Conservation (phyloP, 1,139 yeast species). For the Yamadazyma jaroonii region DNA sequence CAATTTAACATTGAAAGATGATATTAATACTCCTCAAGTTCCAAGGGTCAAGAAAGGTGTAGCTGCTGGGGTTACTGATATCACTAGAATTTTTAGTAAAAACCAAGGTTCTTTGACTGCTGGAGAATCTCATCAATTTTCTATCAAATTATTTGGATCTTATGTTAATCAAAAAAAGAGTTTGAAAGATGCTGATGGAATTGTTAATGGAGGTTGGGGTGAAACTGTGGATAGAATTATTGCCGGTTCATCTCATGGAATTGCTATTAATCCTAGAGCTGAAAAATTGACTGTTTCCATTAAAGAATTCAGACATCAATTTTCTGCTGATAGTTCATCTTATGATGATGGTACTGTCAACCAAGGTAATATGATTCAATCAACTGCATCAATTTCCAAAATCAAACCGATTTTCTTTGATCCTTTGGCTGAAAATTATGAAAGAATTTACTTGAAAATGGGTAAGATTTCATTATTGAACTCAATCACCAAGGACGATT, state of each 20-base stretch:
- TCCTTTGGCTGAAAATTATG: conserved; percentile 58
- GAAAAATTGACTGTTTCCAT: conserved; percentile 68
- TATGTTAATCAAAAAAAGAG: conserved; percentile 42
- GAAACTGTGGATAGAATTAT: conserved; percentile 78
- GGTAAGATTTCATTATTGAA: conserved; percentile 46
- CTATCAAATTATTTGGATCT: conserved; percentile 71
- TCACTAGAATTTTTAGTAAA: conserved; percentile 72
- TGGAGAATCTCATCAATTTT: conserved; percentile 69
- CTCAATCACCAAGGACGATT: conserved; percentile 32
- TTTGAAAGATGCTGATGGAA: conserved; percentile 17
- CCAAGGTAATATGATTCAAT: conserved; percentile 35
- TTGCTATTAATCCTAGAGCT: conserved; percentile 81
- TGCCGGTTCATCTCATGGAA: conserved; percentile 72
- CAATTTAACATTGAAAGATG: conserved; percentile 29
- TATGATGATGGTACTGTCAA: conserved; percentile 28
- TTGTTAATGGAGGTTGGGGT: conserved; percentile 82
- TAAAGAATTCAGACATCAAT: conserved; percentile 69
- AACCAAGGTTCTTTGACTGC: conserved; percentile 57
- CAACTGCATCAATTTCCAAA: conserved; percentile 53
- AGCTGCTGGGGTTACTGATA: conserved; percentile 87
- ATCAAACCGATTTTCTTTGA: conserved; percentile 64
- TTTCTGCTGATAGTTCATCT: conserved; percentile 13
- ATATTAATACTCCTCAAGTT: conserved; percentile 24
- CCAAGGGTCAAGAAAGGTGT: conserved; percentile 68
- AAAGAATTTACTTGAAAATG: conserved; percentile 56